Evolutionary conservation across 2,329 filamentous ascomycete species (phyloP), one percentile per base, ranked within the genome.

Genomic region (Colletotrichum sojae): DNA sequence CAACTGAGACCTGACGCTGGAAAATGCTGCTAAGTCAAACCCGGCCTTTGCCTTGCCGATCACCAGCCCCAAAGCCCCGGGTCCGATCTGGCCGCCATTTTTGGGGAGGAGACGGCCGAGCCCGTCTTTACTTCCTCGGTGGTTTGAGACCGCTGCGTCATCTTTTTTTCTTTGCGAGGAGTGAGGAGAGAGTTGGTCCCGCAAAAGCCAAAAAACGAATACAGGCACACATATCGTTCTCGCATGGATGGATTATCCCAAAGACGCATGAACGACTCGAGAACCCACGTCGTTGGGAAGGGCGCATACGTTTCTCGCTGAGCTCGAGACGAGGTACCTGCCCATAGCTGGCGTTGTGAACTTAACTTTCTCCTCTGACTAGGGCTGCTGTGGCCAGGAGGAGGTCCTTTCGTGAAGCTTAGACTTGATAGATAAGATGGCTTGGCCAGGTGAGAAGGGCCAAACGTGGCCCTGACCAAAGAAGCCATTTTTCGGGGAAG

Each of bases 1-100:
- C 54, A 60, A 36, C 56, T 22, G 63, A 67, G 62, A 56, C 67
- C 67, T 43, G 39, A 60, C 43, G 15, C 63, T 40, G 25, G 25
- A 36, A 40, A 59, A 58, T 58, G 36, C 8, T 53, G 56, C 63
- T 31, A 43, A 69, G 67, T 69, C 63, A 16, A 67, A 43, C 49
- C 51, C 36, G 63, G 67, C 39, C 25, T 52, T 67, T 52, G 6
- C 56, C 20, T 8, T 56, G 63, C 63, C 67, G 67, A 69, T 69
- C 67, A 56, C 49, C 51, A 67, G 56, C 56, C 52, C 56, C 55
- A 61, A 27, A 52, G 49, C 25, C 36, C 51, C 22, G 36, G 51
- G 25, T 45, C 36, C 16, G 36, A 56, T 58, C 54, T 10, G 20
- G 13, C 16, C 9, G 18, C 16, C 45, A 48, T 9, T 36, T 31